These are phyloP conservation scores for Diaporthe ilicicola DNA, from an alignment of 2,329 filamentous ascomycete species.

Conservation along the genomic window DNA sequence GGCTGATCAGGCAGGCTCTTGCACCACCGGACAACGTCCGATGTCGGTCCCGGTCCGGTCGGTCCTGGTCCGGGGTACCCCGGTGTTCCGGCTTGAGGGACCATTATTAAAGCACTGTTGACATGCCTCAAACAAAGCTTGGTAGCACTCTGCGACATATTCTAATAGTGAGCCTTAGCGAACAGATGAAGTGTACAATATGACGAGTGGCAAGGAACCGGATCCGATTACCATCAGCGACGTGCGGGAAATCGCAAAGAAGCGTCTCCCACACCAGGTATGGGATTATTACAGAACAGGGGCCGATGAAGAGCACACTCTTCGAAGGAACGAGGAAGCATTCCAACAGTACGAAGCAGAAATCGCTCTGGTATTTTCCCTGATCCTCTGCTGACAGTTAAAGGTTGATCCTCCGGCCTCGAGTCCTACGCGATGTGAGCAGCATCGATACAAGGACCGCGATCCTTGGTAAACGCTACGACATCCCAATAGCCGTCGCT, in stretches of 20 bases:
- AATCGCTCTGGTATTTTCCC: background rate
- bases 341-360: background rate
- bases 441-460: conserved; percentile 49
- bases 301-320: background rate
- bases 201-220: background rate
- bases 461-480: conserved; percentile 53
- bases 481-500: conserved; percentile 61
- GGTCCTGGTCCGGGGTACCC: background rate
- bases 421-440: conserved; percentile 51
- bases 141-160: background rate
- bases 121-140: background rate
- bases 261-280: background rate
- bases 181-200: background rate
- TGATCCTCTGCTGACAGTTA: background rate
- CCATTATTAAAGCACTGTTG: background rate
- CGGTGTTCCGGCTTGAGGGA: no score
- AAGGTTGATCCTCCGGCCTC: conserved; percentile 46
- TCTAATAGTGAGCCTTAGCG: background rate
- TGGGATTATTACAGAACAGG: background rate
- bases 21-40: background rate
- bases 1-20: background rate
- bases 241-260: background rate
- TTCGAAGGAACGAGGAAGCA: background rate
- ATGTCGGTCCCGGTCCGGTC: background rate
- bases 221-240: background rate